Evolutionary conservation across 2,329 filamentous ascomycete genomes (phyloP).

Genomic region (Fusarium redolens): DNA sequence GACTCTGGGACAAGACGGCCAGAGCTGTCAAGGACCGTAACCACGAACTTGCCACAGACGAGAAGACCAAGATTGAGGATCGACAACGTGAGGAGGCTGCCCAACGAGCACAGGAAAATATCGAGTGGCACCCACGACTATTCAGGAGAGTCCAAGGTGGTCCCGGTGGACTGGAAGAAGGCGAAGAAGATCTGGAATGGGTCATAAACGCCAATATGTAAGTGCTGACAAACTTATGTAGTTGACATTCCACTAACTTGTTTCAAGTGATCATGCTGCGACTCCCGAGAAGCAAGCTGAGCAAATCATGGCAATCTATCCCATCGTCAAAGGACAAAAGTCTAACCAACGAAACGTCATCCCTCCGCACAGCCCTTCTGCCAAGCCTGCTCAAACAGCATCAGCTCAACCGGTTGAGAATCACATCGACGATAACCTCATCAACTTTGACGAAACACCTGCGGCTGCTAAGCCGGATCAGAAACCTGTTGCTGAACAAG

Average conservation of each 20-base stretch:
- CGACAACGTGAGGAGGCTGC: slow-evolving; percentile 90
- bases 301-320: slow-evolving; percentile 88
- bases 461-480: slow-evolving; percentile 2
- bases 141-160: slow-evolving; percentile 82
- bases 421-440: slow-evolving; percentile 56
- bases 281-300: slow-evolving; percentile 77
- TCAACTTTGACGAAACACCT: slow-evolving; percentile 64
- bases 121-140: slow-evolving; percentile 89
- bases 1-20: slow-evolving; percentile 84
- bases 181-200: slow-evolving; percentile 93
- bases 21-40: slow-evolving; percentile 86
- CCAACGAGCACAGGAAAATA: slow-evolving; percentile 77
- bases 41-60: slow-evolving; percentile 89
- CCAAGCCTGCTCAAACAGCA: slow-evolving; percentile 17
- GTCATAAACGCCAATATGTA: slow-evolving; percentile 91
- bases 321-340: slow-evolving; percentile 83
- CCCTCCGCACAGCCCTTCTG: slow-evolving; percentile 54
- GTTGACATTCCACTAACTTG: slow-evolving; percentile 20
- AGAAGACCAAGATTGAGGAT: slow-evolving; percentile 97
- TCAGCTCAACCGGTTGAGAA: slow-evolving; percentile 34
- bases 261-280: slow-evolving; percentile 50
- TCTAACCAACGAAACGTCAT: slow-evolving; percentile 65
- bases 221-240: slow-evolving; percentile 39
- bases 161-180: slow-evolving; percentile 77
- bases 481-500: neutral